Evolutionary conservation across 305 asterid species (phyloP).

Genomic region (Fraxinus angustifolia): DNA sequence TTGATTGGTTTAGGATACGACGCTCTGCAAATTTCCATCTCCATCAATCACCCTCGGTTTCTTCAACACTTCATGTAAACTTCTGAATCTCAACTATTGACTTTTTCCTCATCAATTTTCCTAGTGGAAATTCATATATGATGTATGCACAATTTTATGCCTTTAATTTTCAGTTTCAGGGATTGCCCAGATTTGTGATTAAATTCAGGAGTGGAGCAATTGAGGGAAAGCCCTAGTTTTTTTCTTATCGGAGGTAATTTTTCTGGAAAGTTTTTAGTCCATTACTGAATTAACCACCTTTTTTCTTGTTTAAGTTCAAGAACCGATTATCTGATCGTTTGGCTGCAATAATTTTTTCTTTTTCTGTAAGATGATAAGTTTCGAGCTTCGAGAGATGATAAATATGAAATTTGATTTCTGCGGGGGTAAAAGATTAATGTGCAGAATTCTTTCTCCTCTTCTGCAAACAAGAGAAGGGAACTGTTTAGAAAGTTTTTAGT

Average conservation of each 20-base stretch:
- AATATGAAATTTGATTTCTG: neutral
- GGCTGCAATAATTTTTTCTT: neutral
- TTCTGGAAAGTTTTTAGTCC: slow-evolving; percentile 4
- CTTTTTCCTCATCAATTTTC: neutral
- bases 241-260: slow-evolving; percentile 3
- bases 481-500: neutral
- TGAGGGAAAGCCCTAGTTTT: slow-evolving; percentile 22
- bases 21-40: neutral
- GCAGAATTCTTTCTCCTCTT: neutral
- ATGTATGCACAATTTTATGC: neutral
- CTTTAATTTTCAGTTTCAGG: neutral
- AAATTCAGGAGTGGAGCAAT: neutral
- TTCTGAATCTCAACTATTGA: neutral
- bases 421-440: neutral
- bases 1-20: neutral
- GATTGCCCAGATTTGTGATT: neutral
- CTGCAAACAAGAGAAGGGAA: neutral
- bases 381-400: neutral
- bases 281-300: neutral
- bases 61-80: neutral
- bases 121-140: neutral
- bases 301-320: neutral
- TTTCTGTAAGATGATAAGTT: neutral
- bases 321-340: neutral
- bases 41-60: neutral